A percentile compares a stretch with the other conserved stretches of the same genome.
Conservation (phyloP, 2,329 filamentous ascomycete species). For the Botrytis pseudocinerea region DNA sequence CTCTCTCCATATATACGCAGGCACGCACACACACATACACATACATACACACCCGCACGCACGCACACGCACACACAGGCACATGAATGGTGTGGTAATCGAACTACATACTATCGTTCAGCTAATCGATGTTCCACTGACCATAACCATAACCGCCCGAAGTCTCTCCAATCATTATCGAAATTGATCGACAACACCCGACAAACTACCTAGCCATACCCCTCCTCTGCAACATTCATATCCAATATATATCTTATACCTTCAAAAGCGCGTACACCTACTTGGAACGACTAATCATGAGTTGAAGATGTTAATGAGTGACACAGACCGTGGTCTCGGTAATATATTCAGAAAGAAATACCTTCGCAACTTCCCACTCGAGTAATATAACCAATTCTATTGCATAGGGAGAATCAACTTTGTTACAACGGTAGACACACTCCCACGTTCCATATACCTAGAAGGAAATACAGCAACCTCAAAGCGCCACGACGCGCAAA, state of each 20-base stretch:
- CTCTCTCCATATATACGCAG: background rate
- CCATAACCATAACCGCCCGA: constrained; percentile 25
- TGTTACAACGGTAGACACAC: constrained; percentile 28
- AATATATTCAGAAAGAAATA: constrained; percentile 22
- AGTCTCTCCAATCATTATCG: constrained; percentile 6
- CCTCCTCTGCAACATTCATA: constrained; percentile 16
- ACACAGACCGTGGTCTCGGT: constrained; percentile 22
- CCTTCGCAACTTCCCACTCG: constrained; percentile 17
- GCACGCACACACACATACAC: background rate
- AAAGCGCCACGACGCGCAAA: constrained; percentile 33
- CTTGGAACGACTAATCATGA: constrained; percentile 20
- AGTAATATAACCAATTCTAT: constrained; percentile 27
- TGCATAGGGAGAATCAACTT: constrained; percentile 25
- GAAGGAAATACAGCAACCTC: constrained; percentile 27
- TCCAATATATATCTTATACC: constrained; percentile 10
- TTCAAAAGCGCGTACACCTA: constrained; percentile 15
- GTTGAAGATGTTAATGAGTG: constrained; percentile 27
- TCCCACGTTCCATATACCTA: constrained; percentile 26
- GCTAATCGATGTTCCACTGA: constrained; percentile 22
- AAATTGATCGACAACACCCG: constrained; percentile 19
- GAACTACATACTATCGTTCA: constrained; percentile 1
- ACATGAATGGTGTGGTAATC: constrained; percentile 2
- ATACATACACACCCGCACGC: background rate
- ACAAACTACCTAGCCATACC: constrained; percentile 16
- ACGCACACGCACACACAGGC: background rate